Base-by-base conservation (phyloP, 108 stramenopile species). In the Skeletonema costatum region DNA sequence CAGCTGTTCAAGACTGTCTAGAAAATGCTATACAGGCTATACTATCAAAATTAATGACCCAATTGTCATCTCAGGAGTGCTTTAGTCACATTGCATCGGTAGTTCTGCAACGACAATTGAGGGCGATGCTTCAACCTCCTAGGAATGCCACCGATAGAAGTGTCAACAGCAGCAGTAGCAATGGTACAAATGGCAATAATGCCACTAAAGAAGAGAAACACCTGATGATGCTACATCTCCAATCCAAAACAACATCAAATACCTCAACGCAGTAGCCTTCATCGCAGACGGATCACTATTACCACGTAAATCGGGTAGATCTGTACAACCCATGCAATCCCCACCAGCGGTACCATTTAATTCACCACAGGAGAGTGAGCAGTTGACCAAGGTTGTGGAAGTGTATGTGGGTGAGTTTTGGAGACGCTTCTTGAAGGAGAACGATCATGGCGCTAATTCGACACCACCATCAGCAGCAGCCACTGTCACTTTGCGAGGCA, bases 241-340 rank as follows among this genome's bases (percentile, higher is more conserved):
- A 75, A 35, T 33, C 60, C n/a, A 31, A 32, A 10, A 60, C 10
- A 35, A 9, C 56, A 67, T 53, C 32, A 13, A 38, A 10, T 62
- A 60, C 65, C 63, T 75, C 33, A 77, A 93, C 41, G 87, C 87
- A 14, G 87, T 96, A 3, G 91, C 91, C 21, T 96, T 96, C 75
- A 80, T 96, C 31, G 88, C 92, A 31, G 81, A 96, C 71, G 88
- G 88, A 14, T 86, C 91, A 29, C 84, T 96, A 72, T 53, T 96
- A 29, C 95, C 95, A 30, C 88, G 95, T 42, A 90, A 87, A 77
- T 90, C 86, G 64, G 95, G 95, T 29, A 90, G 89, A 16, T 88
- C 82, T 29, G 46, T 82, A 39, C 68, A 76, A 5, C 95, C 95
- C 59, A 96, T 96, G 95, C 48, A 80, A 9, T 88, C 84, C 64